Evolutionary conservation across 2,329 filamentous ascomycete genomes (phyloP), one percentile per base, ranked within the genome.

Genomic region (Stagonosporopsis cucurbitacearum): DNA sequence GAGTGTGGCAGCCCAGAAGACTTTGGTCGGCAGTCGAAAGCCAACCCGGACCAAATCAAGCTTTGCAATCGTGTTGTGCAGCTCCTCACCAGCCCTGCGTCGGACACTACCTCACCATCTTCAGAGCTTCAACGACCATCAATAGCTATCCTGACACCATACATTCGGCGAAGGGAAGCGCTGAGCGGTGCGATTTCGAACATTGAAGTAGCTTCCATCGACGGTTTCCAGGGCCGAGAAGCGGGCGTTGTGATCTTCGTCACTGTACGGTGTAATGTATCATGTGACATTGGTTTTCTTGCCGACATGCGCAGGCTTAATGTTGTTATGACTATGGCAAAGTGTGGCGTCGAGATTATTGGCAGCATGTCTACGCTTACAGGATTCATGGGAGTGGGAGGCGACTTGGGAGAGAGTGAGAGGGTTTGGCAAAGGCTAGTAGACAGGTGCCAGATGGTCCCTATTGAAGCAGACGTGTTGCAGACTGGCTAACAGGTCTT

Each of bases 161-260:
- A 80, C 49, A 73, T 68, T 1, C 67, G 70, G 1, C 76, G 80
- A 61, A 69, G 59, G 3, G 70, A 75, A 2, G 43, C 72, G 1
- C 67, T 79, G 3, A 67, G 62, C 42, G 40, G 63, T 8, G 54
- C 56, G 1, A 54, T 73, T 15, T 39, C 67, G 0, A 59, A 33
- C 12, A 41, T 67, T 23, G 62, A 77, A 42, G 67, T 79, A 1
- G 76, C 69, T 1, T 79, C 75, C 46, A 76, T 80, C 40, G 78
- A 81, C 57, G 72, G 73, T 3, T 81, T 78, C 55, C 78, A 81
- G 50, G 78, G 77, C 1, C 70, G 73, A 1, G 77, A 79, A 63
- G 77, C 77, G 1, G 79, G 80, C 42, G 66, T 80, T 28, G 64
- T 80, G 2, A 68, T 81, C 6, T 79, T 77, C 54, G 73, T 78